Conservation (phyloP, 495 filamentous ascomycete species). For the Mytilinidion resinicola region DNA sequence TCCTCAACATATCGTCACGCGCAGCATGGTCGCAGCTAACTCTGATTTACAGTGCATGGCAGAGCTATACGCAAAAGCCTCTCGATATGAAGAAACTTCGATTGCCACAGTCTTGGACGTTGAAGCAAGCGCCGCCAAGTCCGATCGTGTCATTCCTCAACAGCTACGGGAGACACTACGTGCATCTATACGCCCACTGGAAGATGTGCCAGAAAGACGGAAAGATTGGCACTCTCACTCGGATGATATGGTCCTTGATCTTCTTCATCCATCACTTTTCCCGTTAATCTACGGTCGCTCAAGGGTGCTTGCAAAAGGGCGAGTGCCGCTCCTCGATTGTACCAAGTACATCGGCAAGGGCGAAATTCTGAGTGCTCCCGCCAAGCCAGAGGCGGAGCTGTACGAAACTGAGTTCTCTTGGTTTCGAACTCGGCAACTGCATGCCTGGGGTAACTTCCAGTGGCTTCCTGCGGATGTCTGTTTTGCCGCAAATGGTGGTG, state of each 20-base stretch:
- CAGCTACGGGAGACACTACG: conserved; percentile 11
- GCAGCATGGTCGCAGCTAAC: too few species aligned
- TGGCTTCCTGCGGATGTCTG: conserved; percentile 55
- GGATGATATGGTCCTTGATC: conserved; percentile 49
- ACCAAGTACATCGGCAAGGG: conserved; percentile 40
- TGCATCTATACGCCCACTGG: conserved; percentile 12
- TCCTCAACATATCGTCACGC: too few species aligned
- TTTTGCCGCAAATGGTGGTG: conserved; percentile 33
- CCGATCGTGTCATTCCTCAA: conserved; percentile 14
- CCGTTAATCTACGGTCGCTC: conserved; percentile 52
- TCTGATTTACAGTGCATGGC: conserved; percentile 38
- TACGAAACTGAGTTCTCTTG: background rate
- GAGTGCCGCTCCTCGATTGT: conserved; percentile 42
- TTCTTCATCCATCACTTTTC: conserved; percentile 58
- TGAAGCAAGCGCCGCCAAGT: conserved; percentile 20
- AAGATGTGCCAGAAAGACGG: conserved; percentile 17
- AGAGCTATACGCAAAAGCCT: conserved; percentile 40
- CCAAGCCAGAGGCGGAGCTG: conserved; percentile 4
- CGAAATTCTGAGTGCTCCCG: conserved; percentile 20
- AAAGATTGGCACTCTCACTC: conserved; percentile 58
- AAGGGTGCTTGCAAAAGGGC: conserved; percentile 38
- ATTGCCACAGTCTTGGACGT: conserved; percentile 22
- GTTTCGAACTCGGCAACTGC: background rate
- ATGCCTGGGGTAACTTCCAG: conserved; percentile 42
- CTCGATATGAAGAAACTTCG: background rate